Evolutionary conservation across 768 basidiomycete genomes (phyloP), one percentile per base, ranked within the genome.

Genomic region (Baorangia bicolor): DNA sequence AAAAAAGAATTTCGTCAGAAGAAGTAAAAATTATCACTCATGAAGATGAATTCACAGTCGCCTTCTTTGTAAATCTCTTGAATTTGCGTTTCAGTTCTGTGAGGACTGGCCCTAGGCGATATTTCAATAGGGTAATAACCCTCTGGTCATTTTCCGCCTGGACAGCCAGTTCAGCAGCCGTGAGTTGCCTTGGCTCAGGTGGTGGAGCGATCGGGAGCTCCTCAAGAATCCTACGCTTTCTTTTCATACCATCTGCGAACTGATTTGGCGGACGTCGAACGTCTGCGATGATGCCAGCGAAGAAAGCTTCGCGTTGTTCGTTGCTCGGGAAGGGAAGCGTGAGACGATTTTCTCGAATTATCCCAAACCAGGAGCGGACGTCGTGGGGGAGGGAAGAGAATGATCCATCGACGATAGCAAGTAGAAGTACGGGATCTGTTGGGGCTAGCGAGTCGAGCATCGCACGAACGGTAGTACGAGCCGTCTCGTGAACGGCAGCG

Each of bases 371-470:
- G 5, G 82, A 77, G 43, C 85, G 83, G 21, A 98, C 92, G 61
- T 98, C 97, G 2, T 73, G 70, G 0, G 94, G 93, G 0, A 98
- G 75, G 5, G 83, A 77, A 5, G 77, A 65, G 64, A 90, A 85
- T 0, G 77, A 67, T 1, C 90, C 93, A 56, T 98, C 95, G 18
- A 92, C 87, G 21, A 98, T 79, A 12, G 92, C 95, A 11, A 99
- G 81, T 5, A 98, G 77, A 13, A 99, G 81, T n/a, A 99, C 82
- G 3, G 95, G 96, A 65, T 98, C 97, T 0, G 90, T 90, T 0
- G 97, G 92, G 0, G 89, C 79, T 6, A 99, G 82, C 10, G 92
- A 88, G 65, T 97, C 94, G 12, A 99, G 84, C 83, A 98, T 88
- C 2, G 94, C 86, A 40, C 87, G 87, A 33, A 98, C 83, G 0